Percentiles rank a stretch among this genome's conserved stretches.
These are phyloP conservation scores for Stevia rebaudiana DNA, from an alignment of 140 eudicot genomes.

Conservation along the genomic window DNA sequence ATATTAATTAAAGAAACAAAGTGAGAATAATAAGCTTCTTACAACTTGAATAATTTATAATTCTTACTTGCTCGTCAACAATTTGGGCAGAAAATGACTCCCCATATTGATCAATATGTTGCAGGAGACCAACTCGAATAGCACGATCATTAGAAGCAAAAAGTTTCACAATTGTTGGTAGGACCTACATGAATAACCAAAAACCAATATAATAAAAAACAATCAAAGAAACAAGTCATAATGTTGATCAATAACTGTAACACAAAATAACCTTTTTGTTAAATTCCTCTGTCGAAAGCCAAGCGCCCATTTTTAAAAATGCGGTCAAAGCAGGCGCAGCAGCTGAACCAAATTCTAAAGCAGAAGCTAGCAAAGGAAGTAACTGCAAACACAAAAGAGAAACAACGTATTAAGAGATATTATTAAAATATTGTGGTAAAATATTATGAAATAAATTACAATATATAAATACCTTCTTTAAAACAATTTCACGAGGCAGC, in stretches of 20 bases:
- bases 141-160: constrained; percentile 89
- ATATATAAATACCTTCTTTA: constrained; percentile 57
- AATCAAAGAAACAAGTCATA: constrained; percentile 6
- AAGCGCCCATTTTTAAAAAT: constrained; percentile 81
- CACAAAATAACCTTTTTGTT: constrained; percentile 49
- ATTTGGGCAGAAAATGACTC: constrained; percentile 80
- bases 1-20: background rate
- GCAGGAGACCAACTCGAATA: constrained; percentile 86
- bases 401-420: background rate
- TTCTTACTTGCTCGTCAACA: constrained; percentile 88
- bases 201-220: constrained; percentile 5
- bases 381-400: constrained; percentile 37
- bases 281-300: constrained; percentile 87
- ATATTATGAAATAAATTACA: constrained; percentile 1
- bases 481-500: constrained; percentile 92
- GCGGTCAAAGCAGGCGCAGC: constrained; percentile 97
- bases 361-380: constrained; percentile 87
- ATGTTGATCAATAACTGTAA: background rate
- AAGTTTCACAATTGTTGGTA: constrained; percentile 87
- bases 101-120: constrained; percentile 90
- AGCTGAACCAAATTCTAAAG: constrained; percentile 95
- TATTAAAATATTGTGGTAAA: constrained; percentile 3
- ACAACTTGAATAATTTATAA: background rate
- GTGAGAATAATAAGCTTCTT: constrained; percentile 12
- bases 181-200: constrained; percentile 46